Evolutionary conservation across 768 basidiomycete genomes (phyloP).

Genomic region (Omphalotus guepiniiformis): DNA sequence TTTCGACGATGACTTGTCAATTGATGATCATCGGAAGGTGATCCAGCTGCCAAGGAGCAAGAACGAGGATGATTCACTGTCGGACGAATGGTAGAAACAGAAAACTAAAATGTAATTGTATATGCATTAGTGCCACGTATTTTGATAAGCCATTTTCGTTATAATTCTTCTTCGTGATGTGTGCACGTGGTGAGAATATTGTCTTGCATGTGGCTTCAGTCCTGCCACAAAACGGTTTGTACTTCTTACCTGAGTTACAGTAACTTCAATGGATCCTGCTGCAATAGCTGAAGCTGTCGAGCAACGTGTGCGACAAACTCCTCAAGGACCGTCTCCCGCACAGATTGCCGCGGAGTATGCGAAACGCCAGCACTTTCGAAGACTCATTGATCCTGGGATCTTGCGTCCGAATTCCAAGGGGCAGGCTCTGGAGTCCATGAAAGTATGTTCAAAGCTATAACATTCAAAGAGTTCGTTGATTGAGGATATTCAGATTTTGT

Average conservation of each 20-base stretch:
- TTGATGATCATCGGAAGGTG: conserved; percentile 12
- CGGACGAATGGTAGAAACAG: conserved; percentile 8
- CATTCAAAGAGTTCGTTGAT: not conserved
- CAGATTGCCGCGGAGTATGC: conserved; percentile 53
- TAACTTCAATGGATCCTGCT: conserved; percentile 1
- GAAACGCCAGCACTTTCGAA: conserved; percentile 64
- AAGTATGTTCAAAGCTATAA: conserved; percentile 40
- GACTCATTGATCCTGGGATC: conserved; percentile 78
- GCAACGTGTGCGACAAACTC: conserved; percentile 30
- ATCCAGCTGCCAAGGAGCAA: not conserved
- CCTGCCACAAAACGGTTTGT: no score
- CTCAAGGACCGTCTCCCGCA: conserved; percentile 29
- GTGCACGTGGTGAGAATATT: no score
- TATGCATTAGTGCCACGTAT: no score
- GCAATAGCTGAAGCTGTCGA: conserved; percentile 11
- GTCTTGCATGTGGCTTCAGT: no score
- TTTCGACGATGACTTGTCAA: conserved; percentile 38
- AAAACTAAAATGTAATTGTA: no score
- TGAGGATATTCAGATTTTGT: conserved; percentile 14
- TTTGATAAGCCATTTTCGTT: no score
- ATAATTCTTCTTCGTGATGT: no score
- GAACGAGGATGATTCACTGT: conserved; percentile 1
- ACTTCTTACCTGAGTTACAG: no score
- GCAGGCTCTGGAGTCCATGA: conserved; percentile 56
- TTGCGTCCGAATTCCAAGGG: conserved; percentile 62